phyloP scores from a whole-genome alignment of 306 rosid species.

The Cucumis melo region DNA sequence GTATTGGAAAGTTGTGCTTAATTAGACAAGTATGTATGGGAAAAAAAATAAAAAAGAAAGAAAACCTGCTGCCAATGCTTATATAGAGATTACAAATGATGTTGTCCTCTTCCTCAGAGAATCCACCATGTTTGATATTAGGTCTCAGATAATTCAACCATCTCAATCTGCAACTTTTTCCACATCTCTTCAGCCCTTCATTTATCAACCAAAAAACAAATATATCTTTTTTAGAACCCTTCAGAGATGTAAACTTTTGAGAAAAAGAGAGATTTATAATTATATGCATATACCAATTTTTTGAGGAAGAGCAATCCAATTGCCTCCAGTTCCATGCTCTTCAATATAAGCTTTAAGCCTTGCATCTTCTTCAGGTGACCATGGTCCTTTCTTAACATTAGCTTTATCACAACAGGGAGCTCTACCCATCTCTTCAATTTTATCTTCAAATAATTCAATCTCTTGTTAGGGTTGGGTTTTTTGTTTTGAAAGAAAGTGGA shows the following conservation, averaged over 20 bases:
- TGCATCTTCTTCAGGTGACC: conserved; percentile 96
- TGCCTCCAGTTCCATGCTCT: conserved; percentile 73
- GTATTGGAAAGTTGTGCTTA: not conserved
- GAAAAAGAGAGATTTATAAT: rapidly evolving
- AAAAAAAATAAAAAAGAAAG: not conserved
- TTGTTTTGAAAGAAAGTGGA: conserved; percentile 33
- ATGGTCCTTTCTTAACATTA: conserved; percentile 95
- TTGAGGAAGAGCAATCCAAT: conserved; percentile 99
- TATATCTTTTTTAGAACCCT: not conserved
- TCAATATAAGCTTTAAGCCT: conserved; percentile 80
- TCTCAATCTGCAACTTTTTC: conserved; percentile 89
- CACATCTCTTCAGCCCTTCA: conserved; percentile 95
- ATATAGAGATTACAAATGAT: conserved; percentile 88
- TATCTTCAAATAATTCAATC: not conserved
- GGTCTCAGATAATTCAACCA: conserved; percentile 97
- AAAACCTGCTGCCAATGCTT: conserved; percentile 97
- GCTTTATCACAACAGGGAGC: conserved; percentile 99
- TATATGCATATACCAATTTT: conserved; percentile 48
- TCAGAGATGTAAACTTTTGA: not conserved
- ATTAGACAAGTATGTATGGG: not conserved
- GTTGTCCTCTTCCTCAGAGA: conserved; percentile 98
- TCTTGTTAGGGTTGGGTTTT: conserved; percentile 18
- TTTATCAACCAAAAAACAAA: not conserved
- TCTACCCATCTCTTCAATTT: conserved; percentile 51
- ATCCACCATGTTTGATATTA: conserved; percentile 95